phyloP scores from a whole-genome alignment of 768 basidiomycete species.

The Ramaria sp. region DNA sequence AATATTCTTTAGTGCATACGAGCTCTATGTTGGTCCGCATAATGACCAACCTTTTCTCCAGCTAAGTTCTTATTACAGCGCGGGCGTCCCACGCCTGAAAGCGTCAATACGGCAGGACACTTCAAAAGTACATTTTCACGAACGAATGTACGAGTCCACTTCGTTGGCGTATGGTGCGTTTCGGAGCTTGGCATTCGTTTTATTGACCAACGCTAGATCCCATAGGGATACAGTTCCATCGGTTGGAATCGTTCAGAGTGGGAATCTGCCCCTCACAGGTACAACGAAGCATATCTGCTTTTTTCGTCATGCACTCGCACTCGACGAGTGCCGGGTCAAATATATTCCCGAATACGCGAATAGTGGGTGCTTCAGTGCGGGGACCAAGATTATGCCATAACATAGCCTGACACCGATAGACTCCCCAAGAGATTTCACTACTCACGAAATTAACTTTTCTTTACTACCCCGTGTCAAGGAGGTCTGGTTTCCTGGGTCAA shows the following conservation, averaged over 20 bases:
- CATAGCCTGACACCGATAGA: not conserved
- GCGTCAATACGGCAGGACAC: conserved; percentile 7
- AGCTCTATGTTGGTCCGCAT: too few species aligned
- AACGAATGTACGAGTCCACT: conserved; percentile 27
- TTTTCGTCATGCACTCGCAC: conserved; percentile 36
- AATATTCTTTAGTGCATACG: too few species aligned
- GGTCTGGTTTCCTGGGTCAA: conserved; percentile 32
- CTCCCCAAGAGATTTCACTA: conserved; percentile 4
- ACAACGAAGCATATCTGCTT: conserved; percentile 25
- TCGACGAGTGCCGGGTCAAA: conserved; percentile 37
- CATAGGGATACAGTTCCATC: conserved; percentile 39
- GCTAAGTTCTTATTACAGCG: too few species aligned
- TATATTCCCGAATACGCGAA: conserved; percentile 34
- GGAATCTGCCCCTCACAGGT: conserved; percentile 23
- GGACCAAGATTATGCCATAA: too few species aligned
- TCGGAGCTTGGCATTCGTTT: not conserved
- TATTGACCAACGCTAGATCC: too few species aligned
- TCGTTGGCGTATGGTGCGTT: conserved; percentile 31
- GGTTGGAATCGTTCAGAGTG: conserved; percentile 24
- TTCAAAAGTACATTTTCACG: conserved; percentile 29
- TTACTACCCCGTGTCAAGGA: conserved; percentile 21
- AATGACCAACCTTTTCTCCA: too few species aligned
- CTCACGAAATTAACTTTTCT: not conserved
- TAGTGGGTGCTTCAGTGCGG: not conserved
- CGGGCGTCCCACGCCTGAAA: too few species aligned